Conservation (phyloP, 177 flowering plant genomes). For the Vitis hybrid region DNA sequence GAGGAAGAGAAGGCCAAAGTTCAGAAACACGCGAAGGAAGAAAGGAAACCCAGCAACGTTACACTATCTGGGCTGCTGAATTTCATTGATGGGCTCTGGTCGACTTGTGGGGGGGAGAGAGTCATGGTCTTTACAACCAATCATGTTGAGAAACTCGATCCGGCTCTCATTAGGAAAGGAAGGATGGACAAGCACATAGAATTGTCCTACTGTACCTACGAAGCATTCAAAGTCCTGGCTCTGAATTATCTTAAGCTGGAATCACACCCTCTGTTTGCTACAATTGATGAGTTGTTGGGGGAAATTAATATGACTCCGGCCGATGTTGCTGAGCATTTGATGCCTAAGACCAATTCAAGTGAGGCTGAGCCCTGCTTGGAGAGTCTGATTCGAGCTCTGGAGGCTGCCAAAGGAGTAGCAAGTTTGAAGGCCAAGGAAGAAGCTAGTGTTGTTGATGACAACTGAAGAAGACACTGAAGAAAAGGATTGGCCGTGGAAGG, state of each 20-base stretch:
- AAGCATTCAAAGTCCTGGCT: conserved; percentile 31
- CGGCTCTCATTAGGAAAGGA: conserved; percentile 13
- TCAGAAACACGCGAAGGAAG: not conserved
- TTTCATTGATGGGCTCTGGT: conserved; percentile 37
- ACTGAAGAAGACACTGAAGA: too few relatives aligned
- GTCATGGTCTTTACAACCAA: conserved; percentile 39
- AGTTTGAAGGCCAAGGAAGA: not conserved
- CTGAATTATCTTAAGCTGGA: conserved; percentile 34
- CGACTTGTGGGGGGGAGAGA: conserved; percentile 34
- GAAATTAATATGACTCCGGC: conserved; percentile 39
- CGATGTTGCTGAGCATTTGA: conserved; percentile 50
- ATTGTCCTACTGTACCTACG: conserved; percentile 29
- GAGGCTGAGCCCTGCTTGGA: conserved; percentile 12
- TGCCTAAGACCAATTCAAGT: conserved; percentile 26
- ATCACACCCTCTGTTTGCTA: conserved; percentile 26
- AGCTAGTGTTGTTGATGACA: too few relatives aligned
- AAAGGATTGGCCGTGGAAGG: too few relatives aligned
- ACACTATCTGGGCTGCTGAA: conserved; percentile 10
- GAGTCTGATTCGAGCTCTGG: conserved; percentile 24
- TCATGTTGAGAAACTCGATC: conserved; percentile 27
- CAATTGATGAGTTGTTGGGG: conserved; percentile 19
- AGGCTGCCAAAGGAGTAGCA: conserved; percentile 4
- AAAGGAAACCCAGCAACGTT: conserved; percentile 1
- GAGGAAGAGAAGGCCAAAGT: not conserved
- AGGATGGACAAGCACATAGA: conserved; percentile 43